Evolutionary conservation across 345 rosid species (phyloP).

Genomic region (Kernera saxatilis): DNA sequence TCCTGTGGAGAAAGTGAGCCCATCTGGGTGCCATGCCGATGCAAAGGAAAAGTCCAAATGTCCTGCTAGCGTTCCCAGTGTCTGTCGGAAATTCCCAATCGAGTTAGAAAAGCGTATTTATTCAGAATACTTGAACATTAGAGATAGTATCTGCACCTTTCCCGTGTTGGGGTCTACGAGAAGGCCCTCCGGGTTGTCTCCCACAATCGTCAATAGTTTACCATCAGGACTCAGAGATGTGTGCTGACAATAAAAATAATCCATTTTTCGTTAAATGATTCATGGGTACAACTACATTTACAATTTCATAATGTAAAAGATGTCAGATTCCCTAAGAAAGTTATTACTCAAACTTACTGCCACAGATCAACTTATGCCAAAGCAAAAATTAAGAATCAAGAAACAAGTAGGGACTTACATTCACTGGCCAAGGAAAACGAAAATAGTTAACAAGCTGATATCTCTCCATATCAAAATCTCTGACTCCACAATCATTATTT

Average conservation of each 20-base stretch:
- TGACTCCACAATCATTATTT: conserved; percentile 73
- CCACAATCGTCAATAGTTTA: conserved; percentile 59
- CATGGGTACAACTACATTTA: not conserved
- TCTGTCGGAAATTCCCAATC: conserved; percentile 26
- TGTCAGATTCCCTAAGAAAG: not conserved
- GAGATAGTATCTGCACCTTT: conserved; percentile 39
- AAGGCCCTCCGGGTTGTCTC: conserved; percentile 66
- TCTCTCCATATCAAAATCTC: conserved; percentile 85
- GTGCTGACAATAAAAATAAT: conserved; percentile 41
- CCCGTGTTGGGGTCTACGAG: conserved; percentile 64
- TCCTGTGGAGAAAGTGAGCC: conserved; percentile 66
- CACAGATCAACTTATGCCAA: not conserved
- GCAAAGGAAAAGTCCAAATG: conserved; percentile 81
- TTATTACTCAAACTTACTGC: not conserved
- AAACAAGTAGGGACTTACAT: conserved; percentile 41
- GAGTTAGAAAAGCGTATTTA: not conserved
- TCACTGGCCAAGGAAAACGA: conserved; percentile 70
- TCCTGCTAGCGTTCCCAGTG: conserved; percentile 40
- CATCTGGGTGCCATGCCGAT: conserved; percentile 80
- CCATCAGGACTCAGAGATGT: conserved; percentile 74
- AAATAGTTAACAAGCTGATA: conserved; percentile 57
- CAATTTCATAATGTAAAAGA: not conserved
- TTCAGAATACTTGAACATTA: not conserved
- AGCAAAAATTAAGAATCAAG: not conserved
- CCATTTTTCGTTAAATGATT: not conserved